phyloP scores from a whole-genome alignment of 1,139 yeast genomes.

The Pichia sp. region DNA sequence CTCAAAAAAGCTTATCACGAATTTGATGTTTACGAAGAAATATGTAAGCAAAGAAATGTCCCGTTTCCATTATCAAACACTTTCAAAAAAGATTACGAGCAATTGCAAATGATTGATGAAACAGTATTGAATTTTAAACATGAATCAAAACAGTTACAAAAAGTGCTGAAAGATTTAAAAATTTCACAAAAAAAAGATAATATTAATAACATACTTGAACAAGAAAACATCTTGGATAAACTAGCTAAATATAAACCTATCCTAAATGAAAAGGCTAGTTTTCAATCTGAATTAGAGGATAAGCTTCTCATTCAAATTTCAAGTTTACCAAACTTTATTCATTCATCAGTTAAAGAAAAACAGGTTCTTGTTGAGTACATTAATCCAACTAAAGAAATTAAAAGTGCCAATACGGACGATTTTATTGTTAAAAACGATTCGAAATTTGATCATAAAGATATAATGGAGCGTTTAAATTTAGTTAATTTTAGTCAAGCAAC shows the following conservation, averaged over 20 bases:
- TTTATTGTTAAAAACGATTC: constrained; percentile 4
- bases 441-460: constrained; percentile 53
- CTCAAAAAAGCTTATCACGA: constrained; percentile 20
- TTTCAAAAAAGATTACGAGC: constrained; percentile 15
- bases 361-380: constrained; percentile 48
- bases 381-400: constrained; percentile 33
- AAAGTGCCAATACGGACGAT: constrained; percentile 17
- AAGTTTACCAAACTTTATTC: constrained; percentile 63
- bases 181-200: constrained; percentile 13
- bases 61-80: constrained; percentile 18
- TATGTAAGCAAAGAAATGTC: constrained; percentile 25
- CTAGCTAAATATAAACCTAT: constrained; percentile 21
- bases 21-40: constrained; percentile 16
- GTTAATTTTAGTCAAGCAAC: constrained; percentile 72
- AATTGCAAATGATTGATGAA: constrained; percentile 7
- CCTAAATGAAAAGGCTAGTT: constrained; percentile 25
- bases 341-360: constrained; percentile 41
- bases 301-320: constrained; percentile 40
- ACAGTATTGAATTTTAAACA: constrained; percentile 17
- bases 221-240: constrained; percentile 12
- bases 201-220: constrained; percentile 6
- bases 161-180: constrained; percentile 16
- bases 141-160: constrained; percentile 16
- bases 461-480: constrained; percentile 56
- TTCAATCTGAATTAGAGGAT: constrained; percentile 33